Evolutionary conservation across 2,329 filamentous ascomycete genomes (phyloP).

Genomic region (Aspergillus calidoustus): DNA sequence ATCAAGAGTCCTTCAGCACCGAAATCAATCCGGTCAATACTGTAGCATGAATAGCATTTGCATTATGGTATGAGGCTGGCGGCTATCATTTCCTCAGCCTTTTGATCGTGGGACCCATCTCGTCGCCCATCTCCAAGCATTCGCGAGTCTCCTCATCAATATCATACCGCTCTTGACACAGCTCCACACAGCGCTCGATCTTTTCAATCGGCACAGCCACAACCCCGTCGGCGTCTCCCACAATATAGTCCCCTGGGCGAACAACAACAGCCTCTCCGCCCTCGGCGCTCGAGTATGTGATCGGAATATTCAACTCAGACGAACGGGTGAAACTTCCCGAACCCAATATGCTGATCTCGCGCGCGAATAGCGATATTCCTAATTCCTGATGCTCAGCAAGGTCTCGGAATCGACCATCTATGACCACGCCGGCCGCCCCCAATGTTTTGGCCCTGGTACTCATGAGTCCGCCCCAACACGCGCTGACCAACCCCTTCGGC

Average conservation of each 20-base stretch:
- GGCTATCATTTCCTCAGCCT: conserved; percentile 35
- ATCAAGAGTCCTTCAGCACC: no score
- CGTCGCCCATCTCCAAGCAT: conserved; percentile 35
- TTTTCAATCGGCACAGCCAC: conserved; percentile 26
- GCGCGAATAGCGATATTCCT: conserved; percentile 38
- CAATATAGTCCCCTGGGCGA: conserved; percentile 41
- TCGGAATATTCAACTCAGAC: conserved; percentile 40
- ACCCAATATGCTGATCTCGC: conserved; percentile 36
- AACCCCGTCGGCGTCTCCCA: conserved; percentile 41
- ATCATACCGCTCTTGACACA: conserved; percentile 39
- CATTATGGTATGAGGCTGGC: not conserved
- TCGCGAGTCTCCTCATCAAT: conserved; percentile 42
- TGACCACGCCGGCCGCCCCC: conserved; percentile 43
- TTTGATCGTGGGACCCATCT: conserved; percentile 42
- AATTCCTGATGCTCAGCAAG: conserved; percentile 39
- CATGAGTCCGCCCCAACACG: conserved; percentile 49
- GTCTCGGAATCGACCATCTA: conserved; percentile 46
- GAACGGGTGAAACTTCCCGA: conserved; percentile 42
- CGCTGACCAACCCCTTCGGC: conserved; percentile 38
- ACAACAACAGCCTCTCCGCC: conserved; percentile 30
- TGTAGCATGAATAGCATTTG: not conserved
- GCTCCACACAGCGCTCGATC: conserved; percentile 36
- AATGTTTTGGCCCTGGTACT: conserved; percentile 38
- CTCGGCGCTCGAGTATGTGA: conserved; percentile 33
- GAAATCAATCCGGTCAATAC: no score